Conservation (phyloP, 371 early-diverging fungal species). For the Encephalitozoon cuniculi region DNA sequence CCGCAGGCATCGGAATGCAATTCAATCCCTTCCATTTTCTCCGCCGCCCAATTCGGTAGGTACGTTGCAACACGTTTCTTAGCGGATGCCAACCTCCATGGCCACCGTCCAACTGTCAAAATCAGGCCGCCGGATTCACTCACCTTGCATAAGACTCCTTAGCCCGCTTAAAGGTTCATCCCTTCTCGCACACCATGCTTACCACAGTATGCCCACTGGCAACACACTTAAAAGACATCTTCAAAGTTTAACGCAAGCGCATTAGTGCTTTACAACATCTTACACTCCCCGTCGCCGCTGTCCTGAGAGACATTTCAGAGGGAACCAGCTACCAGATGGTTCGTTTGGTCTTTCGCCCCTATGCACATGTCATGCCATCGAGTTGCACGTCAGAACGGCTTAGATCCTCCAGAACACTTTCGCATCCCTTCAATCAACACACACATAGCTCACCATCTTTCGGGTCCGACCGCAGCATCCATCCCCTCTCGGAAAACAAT, state of each 20-base stretch:
- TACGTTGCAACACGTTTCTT: conserved; percentile 52
- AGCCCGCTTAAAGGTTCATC: conserved; percentile 12
- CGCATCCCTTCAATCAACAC: conserved; percentile 26
- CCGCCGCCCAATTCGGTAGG: conserved; percentile 30
- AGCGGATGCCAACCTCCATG: conserved; percentile 48
- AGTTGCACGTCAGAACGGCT: conserved; percentile 41
- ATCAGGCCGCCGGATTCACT: conserved; percentile 1
- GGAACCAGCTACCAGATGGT: conserved; percentile 49
- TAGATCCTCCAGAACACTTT: conserved; percentile 36
- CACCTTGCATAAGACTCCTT: conserved; percentile 2
- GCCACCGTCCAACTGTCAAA: conserved; percentile 49
- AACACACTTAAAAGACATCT: background rate
- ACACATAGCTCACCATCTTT: conserved; percentile 38
- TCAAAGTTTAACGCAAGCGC: background rate
- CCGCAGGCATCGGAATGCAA: conserved; percentile 1
- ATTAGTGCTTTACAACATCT: conserved; percentile 14
- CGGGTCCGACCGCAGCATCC: conserved; percentile 31
- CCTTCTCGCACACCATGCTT: conserved; percentile 35
- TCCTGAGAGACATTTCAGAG: conserved; percentile 47
- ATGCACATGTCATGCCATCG: conserved; percentile 29
- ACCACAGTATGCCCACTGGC: conserved; percentile 32
- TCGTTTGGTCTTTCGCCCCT: conserved; percentile 50
- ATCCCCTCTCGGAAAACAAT: background rate
- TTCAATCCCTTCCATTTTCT: conserved; percentile 40
- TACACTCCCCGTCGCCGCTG: conserved; percentile 19